Base-by-base conservation (phyloP, 106 monocot genomes). In the Allium sativum region DNA sequence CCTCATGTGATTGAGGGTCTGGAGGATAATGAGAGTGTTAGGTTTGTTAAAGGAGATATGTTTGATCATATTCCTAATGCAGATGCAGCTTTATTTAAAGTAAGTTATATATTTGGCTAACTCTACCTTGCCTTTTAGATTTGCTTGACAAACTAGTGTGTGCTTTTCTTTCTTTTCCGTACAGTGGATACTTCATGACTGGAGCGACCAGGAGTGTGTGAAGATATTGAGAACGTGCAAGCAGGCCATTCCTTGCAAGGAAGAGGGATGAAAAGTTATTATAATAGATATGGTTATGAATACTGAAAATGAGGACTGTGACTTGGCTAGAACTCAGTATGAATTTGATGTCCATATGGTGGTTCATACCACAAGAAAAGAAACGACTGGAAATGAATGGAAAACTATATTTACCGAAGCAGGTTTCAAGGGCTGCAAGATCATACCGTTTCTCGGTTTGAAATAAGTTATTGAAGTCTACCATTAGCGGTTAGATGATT, bases 31-130 rank as follows among this genome's bases (percentile, higher is more conserved):
- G 5, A 12, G 0, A 12, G 19, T 3, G 59, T 79, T n/a, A 8
- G 65, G 21, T 59, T 65, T 21, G 58, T 74, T 3, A 63, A 15
- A 8, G 78, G 78, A 6, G 65, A 74, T 20, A 69, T 74, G 73
- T 74, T 79, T 61, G 65, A 47, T 4, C 19, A 18, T 3, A 17
- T 79, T 44, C 79, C 79, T 2, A 59, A 11, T 0, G 74, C 74
- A 12, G 54, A 74, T 14, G 74, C 69, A 0, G 60, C 58, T 0
- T 22, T 79, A 3, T 41, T 79, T 18, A 79, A 73, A 69, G 78
- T 79, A 42, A 65, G 15, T 2, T 12, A 47, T 12, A 8, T 12
- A 8, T 47, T 12, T 8, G 8, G 47, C 12, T 47, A 47, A 47
- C 8, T 47, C 12, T 47, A 12, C 47, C 12, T 47, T 12, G 8